Evolutionary conservation across 2,329 filamentous ascomycete species (phyloP).

Genomic region (Fusarium brevicatenulatum): DNA sequence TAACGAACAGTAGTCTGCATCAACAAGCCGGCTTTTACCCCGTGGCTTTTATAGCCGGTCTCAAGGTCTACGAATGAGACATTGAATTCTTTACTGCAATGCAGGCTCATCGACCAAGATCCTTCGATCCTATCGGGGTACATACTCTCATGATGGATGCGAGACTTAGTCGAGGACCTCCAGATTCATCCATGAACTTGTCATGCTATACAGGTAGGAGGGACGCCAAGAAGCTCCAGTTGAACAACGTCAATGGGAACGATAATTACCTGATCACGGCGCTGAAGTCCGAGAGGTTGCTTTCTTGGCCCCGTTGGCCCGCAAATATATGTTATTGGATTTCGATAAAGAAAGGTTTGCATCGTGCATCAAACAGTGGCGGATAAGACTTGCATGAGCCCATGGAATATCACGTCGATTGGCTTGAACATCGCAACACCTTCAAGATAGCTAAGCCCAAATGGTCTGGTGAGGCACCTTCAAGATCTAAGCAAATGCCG

Average conservation of each 20-base stretch:
- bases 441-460: slow-evolving; percentile 3
- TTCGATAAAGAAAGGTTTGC: slow-evolving; percentile 6
- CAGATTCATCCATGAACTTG: neutral
- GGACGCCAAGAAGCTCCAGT: slow-evolving; percentile 1
- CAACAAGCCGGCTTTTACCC: neutral
- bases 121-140: neutral
- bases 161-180: neutral
- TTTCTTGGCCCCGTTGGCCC: slow-evolving; percentile 12
- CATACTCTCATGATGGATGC: neutral
- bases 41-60: neutral
- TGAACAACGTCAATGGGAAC: slow-evolving; percentile 3
- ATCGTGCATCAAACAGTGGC: slow-evolving; percentile 9
- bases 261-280: slow-evolving; percentile 15
- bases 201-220: slow-evolving; percentile 1
- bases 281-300: slow-evolving; percentile 1
- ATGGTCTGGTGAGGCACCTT: slow-evolving; percentile 6
- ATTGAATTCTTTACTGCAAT: neutral
- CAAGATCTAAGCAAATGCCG: slow-evolving; percentile 32
- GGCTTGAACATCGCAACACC: slow-evolving; percentile 20
- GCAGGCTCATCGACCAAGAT: neutral
- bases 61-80: neutral
- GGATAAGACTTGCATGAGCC: slow-evolving; percentile 22
- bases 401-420: neutral
- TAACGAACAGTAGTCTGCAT: slow-evolving; percentile 1
- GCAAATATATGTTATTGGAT: slow-evolving; percentile 8